Base-by-base conservation (phyloP, 192 early-diverging fungal species). In the Backusella tarrabulga region DNA sequence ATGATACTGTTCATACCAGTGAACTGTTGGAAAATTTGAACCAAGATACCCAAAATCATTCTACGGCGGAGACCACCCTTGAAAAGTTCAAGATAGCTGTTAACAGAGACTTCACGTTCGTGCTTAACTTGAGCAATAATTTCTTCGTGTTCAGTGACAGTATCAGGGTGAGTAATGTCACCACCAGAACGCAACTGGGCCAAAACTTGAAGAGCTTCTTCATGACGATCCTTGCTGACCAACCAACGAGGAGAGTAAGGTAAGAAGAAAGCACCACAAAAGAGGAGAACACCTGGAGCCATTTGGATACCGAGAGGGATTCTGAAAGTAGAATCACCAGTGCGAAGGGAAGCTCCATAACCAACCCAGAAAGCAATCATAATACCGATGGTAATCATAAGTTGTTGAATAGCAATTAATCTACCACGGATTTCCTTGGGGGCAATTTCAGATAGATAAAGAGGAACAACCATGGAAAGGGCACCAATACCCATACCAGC, bases 211-310 rank as follows among this genome's bases (percentile, higher is more conserved):
- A 88, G 87, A 9, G 92, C 92, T 79, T 96, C 91, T 26, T 93
- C 93, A 6, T 80, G 42, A 19, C 88, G 88, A 42, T 86, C 90
- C 38, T 91, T 72, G 73, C 87, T 85, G 34, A 95, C 76, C 69
- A 96, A 87, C 95, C 95, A 96, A 81, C 95, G 95, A 11, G 95
- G 94, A 9, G 95, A 95, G 77, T 85, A 91, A 14, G 95, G 96
- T 83, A 98, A 92, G 78, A 96, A 88, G 14, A 87, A 66, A 81
- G 91, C 92, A 63, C 90, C 80, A n/a, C 87, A 6, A 32, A 91
- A 79, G 17, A 98, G 83, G 23, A 93, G 78, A n/a, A 89, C 17
- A 54, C 91, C 94, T 7, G 96, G 95, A 29, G 93, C 83, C 23
- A 91, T 81, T 84, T 98, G 97, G 41, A 98, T 80, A 69, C 88